Conservation (phyloP, 2,329 filamentous ascomycete species). For the Corinectria fuckeliana region DNA sequence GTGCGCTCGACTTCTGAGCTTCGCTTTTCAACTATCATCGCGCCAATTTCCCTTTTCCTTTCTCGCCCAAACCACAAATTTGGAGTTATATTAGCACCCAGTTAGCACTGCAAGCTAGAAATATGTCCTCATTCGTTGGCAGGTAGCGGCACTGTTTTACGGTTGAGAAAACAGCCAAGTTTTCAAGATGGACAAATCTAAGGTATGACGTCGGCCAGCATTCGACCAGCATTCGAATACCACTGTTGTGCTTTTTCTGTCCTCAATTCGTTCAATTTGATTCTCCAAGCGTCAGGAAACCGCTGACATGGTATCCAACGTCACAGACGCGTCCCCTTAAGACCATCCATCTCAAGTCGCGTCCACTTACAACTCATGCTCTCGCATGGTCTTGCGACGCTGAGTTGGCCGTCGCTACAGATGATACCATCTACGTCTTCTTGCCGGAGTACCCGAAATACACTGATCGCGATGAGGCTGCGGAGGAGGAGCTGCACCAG, state of each 20-base stretch:
- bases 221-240: background rate
- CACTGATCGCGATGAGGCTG: slow-evolving; percentile 35
- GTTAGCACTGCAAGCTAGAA: background rate
- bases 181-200: slow-evolving; percentile 36
- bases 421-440: slow-evolving; percentile 60
- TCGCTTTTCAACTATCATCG: background rate
- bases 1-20: background rate
- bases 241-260: background rate
- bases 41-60: background rate
- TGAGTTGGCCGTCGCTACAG: slow-evolving; percentile 62
- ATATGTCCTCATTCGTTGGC: background rate
- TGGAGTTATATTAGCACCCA: background rate
- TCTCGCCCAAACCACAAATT: background rate
- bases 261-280: background rate
- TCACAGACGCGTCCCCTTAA: slow-evolving; percentile 55
- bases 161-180: background rate
- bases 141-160: background rate
- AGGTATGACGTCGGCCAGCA: slow-evolving; percentile 27
- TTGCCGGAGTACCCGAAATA: slow-evolving; percentile 52
- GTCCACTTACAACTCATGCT: slow-evolving; percentile 52
- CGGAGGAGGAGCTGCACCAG: slow-evolving; percentile 41
- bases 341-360: slow-evolving; percentile 50
- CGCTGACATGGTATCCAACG: slow-evolving; percentile 1
- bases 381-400: slow-evolving; percentile 63
- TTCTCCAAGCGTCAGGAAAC: background rate